phyloP scores from a whole-genome alignment of 306 rosid genomes.

The Calophaca sinica region DNA sequence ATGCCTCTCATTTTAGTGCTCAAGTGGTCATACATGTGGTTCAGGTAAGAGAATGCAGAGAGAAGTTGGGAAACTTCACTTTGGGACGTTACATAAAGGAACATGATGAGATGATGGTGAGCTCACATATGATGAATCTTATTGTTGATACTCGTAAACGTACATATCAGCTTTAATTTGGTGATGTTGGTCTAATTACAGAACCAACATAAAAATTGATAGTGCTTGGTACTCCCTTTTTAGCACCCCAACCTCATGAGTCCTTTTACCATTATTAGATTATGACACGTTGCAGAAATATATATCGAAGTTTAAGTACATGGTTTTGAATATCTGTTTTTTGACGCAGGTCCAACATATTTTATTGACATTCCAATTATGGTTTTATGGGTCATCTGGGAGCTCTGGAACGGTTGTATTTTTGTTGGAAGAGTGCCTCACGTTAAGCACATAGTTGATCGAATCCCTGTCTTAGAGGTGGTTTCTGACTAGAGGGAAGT shows the following conservation, averaged over 20 bases:
- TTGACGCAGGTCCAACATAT: neutral
- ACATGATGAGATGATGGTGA: neutral
- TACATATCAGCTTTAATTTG: neutral
- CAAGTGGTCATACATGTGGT: conserved; percentile 30
- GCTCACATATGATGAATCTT: conserved; percentile 18
- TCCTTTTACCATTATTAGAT: conserved; percentile 17
- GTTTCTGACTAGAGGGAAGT: no score
- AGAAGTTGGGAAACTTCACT: conserved; percentile 20
- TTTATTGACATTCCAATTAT: conserved; percentile 10
- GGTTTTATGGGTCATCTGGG: no score
- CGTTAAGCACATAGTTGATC: no score
- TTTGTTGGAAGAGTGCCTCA: no score
- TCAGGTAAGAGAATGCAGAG: conserved; percentile 24
- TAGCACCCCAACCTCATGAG: neutral
- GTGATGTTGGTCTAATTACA: neutral
- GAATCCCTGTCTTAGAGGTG: no score
- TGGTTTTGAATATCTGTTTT: no score
- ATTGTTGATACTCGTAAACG: neutral
- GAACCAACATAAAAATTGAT: neutral
- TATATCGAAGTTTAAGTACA: neutral
- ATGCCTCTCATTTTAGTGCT: conserved; percentile 17
- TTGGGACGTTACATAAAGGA: neutral
- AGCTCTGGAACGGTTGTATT: no score
- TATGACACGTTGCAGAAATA: conserved; percentile 19
- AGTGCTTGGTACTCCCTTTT: conserved; percentile 6